Evolutionary conservation across 169 alveolate genomes (phyloP).

Genomic region (Plasmodium adleri): DNA sequence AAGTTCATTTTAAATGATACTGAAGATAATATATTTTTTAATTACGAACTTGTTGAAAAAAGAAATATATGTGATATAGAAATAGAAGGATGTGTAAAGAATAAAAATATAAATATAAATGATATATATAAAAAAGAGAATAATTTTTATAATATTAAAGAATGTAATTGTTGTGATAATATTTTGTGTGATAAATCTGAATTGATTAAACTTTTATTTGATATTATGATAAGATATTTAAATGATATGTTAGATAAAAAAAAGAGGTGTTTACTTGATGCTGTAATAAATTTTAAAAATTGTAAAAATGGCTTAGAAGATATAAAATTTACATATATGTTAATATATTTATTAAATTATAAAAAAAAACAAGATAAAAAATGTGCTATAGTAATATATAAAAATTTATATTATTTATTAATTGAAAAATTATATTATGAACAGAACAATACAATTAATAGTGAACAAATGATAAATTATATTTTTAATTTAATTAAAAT

Average conservation of each 20-base stretch:
- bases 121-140: neutral
- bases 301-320: conserved; percentile 61
- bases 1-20: neutral
- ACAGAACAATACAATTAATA: neutral
- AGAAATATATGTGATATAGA: neutral
- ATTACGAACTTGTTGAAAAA: neutral
- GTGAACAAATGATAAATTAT: conserved; percentile 3
- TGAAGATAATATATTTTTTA: neutral
- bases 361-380: conserved; percentile 11
- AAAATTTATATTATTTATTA: conserved; percentile 31
- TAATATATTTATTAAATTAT: conserved; percentile 26
- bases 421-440: conserved; percentile 29
- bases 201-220: neutral
- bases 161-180: neutral
- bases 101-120: neutral
- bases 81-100: conserved; percentile 7
- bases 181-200: neutral
- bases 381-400: conserved; percentile 21
- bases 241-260: conserved; percentile 32
- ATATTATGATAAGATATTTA: conserved; percentile 24
- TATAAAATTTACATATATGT: conserved; percentile 36
- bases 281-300: conserved; percentile 25
- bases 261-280: conserved; percentile 17
- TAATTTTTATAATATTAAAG: neutral
- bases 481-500: conserved; percentile 56